Evolutionary conservation across 2,329 filamentous ascomycete species (phyloP), one percentile per base, ranked within the genome.

Genomic region (Alternaria triticina): DNA sequence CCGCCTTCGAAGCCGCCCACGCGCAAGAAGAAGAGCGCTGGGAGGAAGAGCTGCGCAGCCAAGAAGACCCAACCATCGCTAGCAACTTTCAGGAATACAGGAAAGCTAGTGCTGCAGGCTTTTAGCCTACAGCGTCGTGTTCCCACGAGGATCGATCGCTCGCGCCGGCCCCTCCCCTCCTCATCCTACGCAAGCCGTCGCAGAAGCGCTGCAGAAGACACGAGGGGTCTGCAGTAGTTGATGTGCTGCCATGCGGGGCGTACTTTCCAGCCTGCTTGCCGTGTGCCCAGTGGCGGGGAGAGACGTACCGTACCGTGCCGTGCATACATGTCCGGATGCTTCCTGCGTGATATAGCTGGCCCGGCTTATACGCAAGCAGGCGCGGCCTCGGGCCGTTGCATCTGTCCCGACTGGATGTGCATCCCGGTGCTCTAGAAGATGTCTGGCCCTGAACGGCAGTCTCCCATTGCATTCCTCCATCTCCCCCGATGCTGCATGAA

Each of bases 61-160:
- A 74, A 50, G 75, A 77, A 61, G 63, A 76, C 45, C 58, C 66
- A 25, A 33, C 70, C 30, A 55, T 60, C 63, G 73, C 57, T 62
- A 76, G 60, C 71, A 77, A 72, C 6, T 84, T 85, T 68, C 81
- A 84, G 69, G 82, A 85, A 70, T 85, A 83, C 71, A 74, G 83
- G 58, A 79, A 81, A 66, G 83, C 80, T 68, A 69, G 74, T 8
- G 69, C 70, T 36, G 75, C 72, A 20, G 74, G 70, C 40, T 69
- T 68, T 61, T 76, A 74, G 61, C 59, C 66, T 67, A 56, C 59
- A 52, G 11, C 33, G 49, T 36, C 9, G 15, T 40, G n/a, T 40
- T 40, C 20, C 49, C 17, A 46, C 27, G n/a, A 22, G 47, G 15
- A 44, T 46, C 23, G 23, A 40, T 57, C n/a, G 50, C 61, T 50